A percentile compares a stretch with the other conserved stretches of the same genome.
Evolutionary conservation across 768 basidiomycete genomes (phyloP).

Genomic region (Cystobasidium onofrii): DNA sequence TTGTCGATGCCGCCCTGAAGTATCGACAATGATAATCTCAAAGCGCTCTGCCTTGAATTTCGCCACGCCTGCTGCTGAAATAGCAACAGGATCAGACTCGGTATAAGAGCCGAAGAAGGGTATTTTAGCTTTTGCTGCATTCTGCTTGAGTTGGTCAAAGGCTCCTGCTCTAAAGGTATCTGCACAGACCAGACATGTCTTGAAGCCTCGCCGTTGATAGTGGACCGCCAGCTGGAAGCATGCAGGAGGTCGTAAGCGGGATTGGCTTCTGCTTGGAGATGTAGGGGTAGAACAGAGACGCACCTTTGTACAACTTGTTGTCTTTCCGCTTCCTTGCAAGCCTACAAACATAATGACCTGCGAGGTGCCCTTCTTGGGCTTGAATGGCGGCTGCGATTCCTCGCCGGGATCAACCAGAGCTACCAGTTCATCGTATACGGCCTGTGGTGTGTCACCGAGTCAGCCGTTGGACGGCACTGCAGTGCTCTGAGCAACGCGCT

Average conservation of each 20-base stretch:
- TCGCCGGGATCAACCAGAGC: slow-evolving; percentile 88
- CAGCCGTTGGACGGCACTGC: neutral
- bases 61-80: slow-evolving; percentile 84
- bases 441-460: slow-evolving; percentile 50
- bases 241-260: too few species aligned
- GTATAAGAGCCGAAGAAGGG: slow-evolving; percentile 99
- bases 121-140: slow-evolving; percentile 95
- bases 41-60: slow-evolving; percentile 99
- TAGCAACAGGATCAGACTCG: slow-evolving; percentile 92
- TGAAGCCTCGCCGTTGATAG: slow-evolving; percentile 93
- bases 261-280: too few species aligned
- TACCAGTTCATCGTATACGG: slow-evolving; percentile 94
- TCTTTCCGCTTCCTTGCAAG: slow-evolving; percentile 61
- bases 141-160: slow-evolving; percentile 97
- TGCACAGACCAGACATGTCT: slow-evolving; percentile 93
- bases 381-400: slow-evolving; percentile 63
- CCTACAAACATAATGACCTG: slow-evolving; percentile 75
- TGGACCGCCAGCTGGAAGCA: slow-evolving; percentile 74
- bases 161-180: slow-evolving; percentile 99
- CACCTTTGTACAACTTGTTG: slow-evolving; percentile 91
- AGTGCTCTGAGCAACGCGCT: neutral
- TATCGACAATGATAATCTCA: slow-evolving; percentile 97
- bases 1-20: slow-evolving; percentile 92
- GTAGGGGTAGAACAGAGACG: neutral
- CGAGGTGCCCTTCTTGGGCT: slow-evolving; percentile 85